Conservation (phyloP, 768 basidiomycete species). For the Udeniomyces megalosporus region DNA sequence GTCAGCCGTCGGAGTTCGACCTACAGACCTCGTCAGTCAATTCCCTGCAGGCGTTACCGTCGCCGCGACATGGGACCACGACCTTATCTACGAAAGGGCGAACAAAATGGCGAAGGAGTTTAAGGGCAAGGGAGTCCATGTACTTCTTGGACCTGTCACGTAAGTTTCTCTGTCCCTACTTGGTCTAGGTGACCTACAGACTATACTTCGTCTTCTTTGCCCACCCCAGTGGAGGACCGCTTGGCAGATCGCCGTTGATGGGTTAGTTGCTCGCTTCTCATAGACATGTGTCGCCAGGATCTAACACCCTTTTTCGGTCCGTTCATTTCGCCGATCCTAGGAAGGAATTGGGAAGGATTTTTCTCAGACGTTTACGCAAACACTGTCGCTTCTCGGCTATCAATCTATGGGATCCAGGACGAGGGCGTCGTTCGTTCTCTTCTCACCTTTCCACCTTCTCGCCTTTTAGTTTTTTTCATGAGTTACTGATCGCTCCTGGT, state of each 20-base stretch:
- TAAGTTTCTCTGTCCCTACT: no score
- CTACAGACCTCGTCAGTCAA: background rate
- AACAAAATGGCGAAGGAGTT: slow-evolving; percentile 68
- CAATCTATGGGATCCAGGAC: slow-evolving; percentile 16
- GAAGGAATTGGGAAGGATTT: slow-evolving; percentile 18
- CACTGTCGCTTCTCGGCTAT: slow-evolving; percentile 17
- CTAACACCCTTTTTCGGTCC: no score
- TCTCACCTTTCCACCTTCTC: slow-evolving; percentile 20
- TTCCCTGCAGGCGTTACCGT: slow-evolving; percentile 10
- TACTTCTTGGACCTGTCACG: slow-evolving; percentile 40
- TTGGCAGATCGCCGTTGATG: slow-evolving; percentile 11
- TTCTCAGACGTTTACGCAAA: slow-evolving; percentile 16
- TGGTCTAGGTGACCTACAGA: no score
- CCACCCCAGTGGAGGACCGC: slow-evolving; percentile 9
- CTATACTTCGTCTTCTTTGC: no score
- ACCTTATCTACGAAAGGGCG: slow-evolving; percentile 51
- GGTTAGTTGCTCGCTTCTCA: no score
- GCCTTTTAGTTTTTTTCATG: background rate
- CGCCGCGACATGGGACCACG: slow-evolving; percentile 11
- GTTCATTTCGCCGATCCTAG: no score
- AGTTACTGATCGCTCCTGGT: background rate
- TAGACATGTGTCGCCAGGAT: no score
- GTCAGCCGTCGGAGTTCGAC: background rate
- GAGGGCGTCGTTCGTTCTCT: slow-evolving; percentile 21
- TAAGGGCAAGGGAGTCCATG: slow-evolving; percentile 63